Evolutionary conservation across 2,329 filamentous ascomycete species (phyloP).

Genomic region (Alternaria rosae): DNA sequence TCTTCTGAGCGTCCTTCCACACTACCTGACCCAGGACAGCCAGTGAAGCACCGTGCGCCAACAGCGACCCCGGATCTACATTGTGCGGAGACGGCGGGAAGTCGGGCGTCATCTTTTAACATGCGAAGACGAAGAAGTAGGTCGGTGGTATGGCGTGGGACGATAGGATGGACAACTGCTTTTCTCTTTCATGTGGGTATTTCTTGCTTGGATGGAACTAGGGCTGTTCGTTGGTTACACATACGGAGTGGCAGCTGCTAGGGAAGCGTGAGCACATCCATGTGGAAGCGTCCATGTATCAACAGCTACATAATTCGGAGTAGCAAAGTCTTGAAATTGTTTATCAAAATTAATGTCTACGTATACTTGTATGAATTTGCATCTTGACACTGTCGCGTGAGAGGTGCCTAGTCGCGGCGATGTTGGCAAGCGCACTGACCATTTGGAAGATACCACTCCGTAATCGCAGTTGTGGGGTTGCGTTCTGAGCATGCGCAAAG

Average conservation of each 20-base stretch:
- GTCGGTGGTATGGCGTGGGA: slow-evolving; percentile 6
- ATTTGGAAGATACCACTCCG: slow-evolving; percentile 17
- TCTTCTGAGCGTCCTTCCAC: slow-evolving; percentile 72
- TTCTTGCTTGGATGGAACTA: slow-evolving; percentile 26
- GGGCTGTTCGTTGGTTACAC: slow-evolving; percentile 33
- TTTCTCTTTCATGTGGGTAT: slow-evolving; percentile 32
- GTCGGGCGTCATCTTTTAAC: slow-evolving; percentile 20
- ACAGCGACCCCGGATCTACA: slow-evolving; percentile 30
- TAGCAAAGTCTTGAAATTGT: slow-evolving; percentile 21
- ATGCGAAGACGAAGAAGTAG: slow-evolving; percentile 11
- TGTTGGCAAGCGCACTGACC: slow-evolving; percentile 25
- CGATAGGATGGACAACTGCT: slow-evolving; percentile 19
- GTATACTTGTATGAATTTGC: not conserved
- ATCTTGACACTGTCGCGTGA: not conserved
- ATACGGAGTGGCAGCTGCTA: slow-evolving; percentile 25
- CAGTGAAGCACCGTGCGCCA: slow-evolving; percentile 30
- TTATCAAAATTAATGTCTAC: slow-evolving; percentile 6
- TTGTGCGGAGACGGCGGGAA: slow-evolving; percentile 23
- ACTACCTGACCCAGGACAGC: slow-evolving; percentile 23
- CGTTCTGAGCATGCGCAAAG: slow-evolving; percentile 4
- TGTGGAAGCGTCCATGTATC: slow-evolving; percentile 37
- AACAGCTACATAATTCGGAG: slow-evolving; percentile 37
- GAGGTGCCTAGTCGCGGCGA: not conserved
- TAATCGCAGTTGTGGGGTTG: slow-evolving; percentile 13
- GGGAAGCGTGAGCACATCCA: slow-evolving; percentile 20